Percentiles rank a stretch among this genome's conserved stretches.
These are phyloP conservation scores for Colletotrichum musicola DNA, from an alignment of 2,329 filamentous ascomycete species.

Conservation along the genomic window DNA sequence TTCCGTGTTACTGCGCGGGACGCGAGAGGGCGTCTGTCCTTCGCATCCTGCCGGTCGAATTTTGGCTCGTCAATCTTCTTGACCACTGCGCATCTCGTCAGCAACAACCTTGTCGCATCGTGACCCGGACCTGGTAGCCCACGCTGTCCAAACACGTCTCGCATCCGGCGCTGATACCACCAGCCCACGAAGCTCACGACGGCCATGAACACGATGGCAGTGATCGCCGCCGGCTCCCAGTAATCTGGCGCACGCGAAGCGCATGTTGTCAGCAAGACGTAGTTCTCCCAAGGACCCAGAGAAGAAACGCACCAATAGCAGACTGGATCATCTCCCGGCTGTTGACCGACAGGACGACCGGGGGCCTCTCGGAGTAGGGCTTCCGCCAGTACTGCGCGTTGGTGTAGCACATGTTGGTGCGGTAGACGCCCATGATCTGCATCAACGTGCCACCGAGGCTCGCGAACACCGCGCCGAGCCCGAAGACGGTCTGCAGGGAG, in stretches of 20 bases:
- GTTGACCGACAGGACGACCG: conserved; percentile 39
- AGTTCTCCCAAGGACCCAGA: not conserved
- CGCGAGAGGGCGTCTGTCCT: not conserved
- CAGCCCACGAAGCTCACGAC: conserved; percentile 43
- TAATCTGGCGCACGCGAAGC: not conserved
- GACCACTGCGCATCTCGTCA: not conserved
- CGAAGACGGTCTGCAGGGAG: conserved; percentile 31
- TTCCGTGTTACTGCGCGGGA: not conserved
- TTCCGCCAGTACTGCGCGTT: conserved; percentile 40
- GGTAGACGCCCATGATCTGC: conserved; percentile 45
- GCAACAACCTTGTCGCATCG: not conserved
- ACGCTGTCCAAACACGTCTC: conserved; percentile 40
- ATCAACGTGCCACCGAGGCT: conserved; percentile 43
- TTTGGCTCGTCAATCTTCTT: conserved; percentile 14
- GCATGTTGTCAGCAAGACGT: not conserved
- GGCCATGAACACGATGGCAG: conserved; percentile 44
- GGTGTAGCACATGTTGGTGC: conserved; percentile 41
- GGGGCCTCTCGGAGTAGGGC: conserved; percentile 32
- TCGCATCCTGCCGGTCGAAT: conserved; percentile 1
- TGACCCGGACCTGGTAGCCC: not conserved
- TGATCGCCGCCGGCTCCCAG: conserved; percentile 42
- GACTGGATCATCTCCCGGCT: conserved; percentile 39
- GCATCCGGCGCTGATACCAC: conserved; percentile 47
- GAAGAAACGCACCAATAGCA: not conserved
- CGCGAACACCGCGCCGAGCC: conserved; percentile 57